phyloP scores from a whole-genome alignment of 1,284 basidiomycete genomes.

The Tilletia indica region DNA sequence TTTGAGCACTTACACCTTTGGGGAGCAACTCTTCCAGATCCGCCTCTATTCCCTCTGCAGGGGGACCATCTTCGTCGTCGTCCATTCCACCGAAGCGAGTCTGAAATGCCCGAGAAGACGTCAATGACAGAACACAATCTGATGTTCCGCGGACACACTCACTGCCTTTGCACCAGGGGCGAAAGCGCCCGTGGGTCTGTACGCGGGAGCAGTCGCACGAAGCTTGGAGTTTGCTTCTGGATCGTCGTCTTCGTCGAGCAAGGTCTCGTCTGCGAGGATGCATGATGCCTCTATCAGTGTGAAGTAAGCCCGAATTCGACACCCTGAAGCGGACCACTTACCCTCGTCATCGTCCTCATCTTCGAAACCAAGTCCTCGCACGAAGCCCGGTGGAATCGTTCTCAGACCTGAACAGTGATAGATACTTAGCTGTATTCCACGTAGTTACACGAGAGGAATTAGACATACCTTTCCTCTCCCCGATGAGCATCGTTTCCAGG shows the following conservation, averaged over 20 bases:
- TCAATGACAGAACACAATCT: not conserved
- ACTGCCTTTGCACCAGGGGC: not conserved
- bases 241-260: constrained; percentile 13
- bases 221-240: not conserved
- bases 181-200: not conserved
- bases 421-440: too few species aligned
- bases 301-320: too few species aligned
- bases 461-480: constrained; percentile 20
- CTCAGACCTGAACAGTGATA: constrained; percentile 40
- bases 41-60: constrained; percentile 31
- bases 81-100: not conserved
- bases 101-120: not conserved
- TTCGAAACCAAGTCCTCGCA: constrained; percentile 65
- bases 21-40: constrained; percentile 53
- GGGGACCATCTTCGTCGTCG: constrained; percentile 21
- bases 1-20: constrained; percentile 12
- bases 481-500: constrained; percentile 21
- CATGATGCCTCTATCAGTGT: too few species aligned
- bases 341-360: constrained; percentile 54
- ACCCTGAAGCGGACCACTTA: not conserved
- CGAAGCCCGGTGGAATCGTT: constrained; percentile 59
- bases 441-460: too few species aligned
- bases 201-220: not conserved
- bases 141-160: not conserved
- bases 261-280: not conserved